Base-by-base conservation (phyloP, 768 basidiomycete genomes). In the Lyophyllum semitale region DNA sequence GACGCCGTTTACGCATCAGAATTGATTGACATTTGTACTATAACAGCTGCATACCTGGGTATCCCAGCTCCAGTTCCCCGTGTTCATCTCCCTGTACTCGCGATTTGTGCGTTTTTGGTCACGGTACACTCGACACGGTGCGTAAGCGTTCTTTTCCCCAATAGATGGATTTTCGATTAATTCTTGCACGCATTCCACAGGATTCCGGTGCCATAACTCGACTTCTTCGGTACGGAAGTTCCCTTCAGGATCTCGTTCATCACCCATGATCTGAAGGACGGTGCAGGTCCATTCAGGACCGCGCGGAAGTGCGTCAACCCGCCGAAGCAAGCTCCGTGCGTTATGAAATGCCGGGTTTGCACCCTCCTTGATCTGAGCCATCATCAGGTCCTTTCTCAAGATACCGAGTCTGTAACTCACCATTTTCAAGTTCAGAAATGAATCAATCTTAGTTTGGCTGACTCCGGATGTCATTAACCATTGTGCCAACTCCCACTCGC, bases 81-180 rank as follows among this genome's bases (percentile, higher is more conserved):
- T 74, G 62, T 68, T 71, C 70, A 75, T 75, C 56, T 78, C 72
- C 20, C 66, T 59, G 48, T 64, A 75, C 9, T 69, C 51, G 3
- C 67, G 59, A 1, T 59, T 63, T 6, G 59, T 51, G 7, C 51
- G 43, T 4, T 29, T n/a, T 3, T 44, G 11, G 46, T 66, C 58
- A 3, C 51, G 17, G 26, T 61, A 75, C 0, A 74, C 57, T 12
- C 62, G 55, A 15, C 60, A 53, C 0, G 74, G 71, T 18, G 25
- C 17, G 48, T 66, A 68, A 1, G 61, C 50, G 40, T 77, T 63
- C 6, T 62, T 20, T 4, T 68, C 60, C 0, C 51, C 41, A 30
- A 76, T 70, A 2, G 51, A 40, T 2, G 69, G 66, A 46, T 75
- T 72, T 17, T 61, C 59, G 32, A 71, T 65, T 0, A 76, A 60